Percentiles rank a stretch among this genome's conserved stretches.
Conservation (phyloP, 1,284 basidiomycete species). For the Grifola frondosa region DNA sequence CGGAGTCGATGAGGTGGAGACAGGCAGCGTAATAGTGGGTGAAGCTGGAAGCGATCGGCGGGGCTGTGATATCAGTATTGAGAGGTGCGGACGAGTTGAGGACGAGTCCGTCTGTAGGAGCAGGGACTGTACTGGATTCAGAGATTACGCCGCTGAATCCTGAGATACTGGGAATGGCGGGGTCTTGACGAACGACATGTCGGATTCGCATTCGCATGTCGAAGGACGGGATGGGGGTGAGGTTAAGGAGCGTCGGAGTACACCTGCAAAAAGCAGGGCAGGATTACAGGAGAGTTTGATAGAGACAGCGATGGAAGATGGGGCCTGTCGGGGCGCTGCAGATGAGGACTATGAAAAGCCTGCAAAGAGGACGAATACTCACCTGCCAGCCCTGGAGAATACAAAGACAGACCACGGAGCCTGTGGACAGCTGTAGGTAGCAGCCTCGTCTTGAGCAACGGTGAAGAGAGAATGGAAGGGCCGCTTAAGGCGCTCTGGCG, state of each 20-base stretch:
- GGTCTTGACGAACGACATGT: slow-evolving; percentile 16
- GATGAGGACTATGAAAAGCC: not conserved
- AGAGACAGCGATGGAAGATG: slow-evolving; percentile 8
- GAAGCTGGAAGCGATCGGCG: slow-evolving; percentile 9
- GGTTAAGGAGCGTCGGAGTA: slow-evolving; percentile 31
- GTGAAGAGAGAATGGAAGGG: not conserved
- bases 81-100: slow-evolving; percentile 17
- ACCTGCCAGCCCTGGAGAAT: slow-evolving; percentile 10
- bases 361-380: slow-evolving; percentile 1
- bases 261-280: slow-evolving; percentile 23
- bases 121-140: too few species aligned
- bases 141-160: slow-evolving; percentile 9
- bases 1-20: slow-evolving; percentile 11
- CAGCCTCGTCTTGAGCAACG: slow-evolving; percentile 1
- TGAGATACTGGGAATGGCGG: slow-evolving; percentile 3
- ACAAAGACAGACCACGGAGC: slow-evolving; percentile 13
- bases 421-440: not conserved
- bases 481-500: too few species aligned
- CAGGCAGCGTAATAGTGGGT: slow-evolving; percentile 6
- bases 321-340: slow-evolving; percentile 1
- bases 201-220: slow-evolving; percentile 23
- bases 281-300: slow-evolving; percentile 16
- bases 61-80: slow-evolving; percentile 2
- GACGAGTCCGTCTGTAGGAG: slow-evolving; percentile 11
- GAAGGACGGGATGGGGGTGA: slow-evolving; percentile 14